These are phyloP conservation scores for Trametes cingulata DNA, from an alignment of 768 basidiomycete genomes.

Conservation along the genomic window DNA sequence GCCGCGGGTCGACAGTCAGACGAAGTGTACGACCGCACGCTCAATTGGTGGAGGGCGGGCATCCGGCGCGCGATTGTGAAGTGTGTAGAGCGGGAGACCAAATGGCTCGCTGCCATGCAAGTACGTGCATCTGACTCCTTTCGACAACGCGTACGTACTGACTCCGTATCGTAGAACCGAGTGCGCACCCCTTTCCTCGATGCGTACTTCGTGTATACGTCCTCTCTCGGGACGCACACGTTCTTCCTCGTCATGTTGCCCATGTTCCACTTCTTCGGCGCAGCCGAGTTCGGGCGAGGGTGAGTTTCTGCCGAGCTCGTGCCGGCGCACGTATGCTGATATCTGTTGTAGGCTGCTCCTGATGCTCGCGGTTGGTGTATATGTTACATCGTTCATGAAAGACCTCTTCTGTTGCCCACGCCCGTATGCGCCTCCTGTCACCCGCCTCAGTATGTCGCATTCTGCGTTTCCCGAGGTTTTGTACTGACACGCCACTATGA, in stretches of 20 bases:
- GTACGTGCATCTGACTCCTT: constrained; percentile 32
- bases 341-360: constrained; percentile 55
- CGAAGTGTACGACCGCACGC: constrained; percentile 63
- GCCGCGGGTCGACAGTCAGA: constrained; percentile 32
- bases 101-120: constrained; percentile 67
- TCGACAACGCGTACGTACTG: neutral
- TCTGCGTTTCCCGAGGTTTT: neutral
- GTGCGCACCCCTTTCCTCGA: constrained; percentile 72
- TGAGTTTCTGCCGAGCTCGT: constrained; percentile 38
- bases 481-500: neutral
- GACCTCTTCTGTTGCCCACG: constrained; percentile 89
- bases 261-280: constrained; percentile 86
- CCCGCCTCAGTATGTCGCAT: constrained; percentile 64
- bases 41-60: constrained; percentile 66
- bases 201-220: constrained; percentile 81
- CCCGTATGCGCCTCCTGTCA: constrained; percentile 88
- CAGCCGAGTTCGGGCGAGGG: constrained; percentile 70
- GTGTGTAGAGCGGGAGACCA: constrained; percentile 58
- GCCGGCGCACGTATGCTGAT: neutral
- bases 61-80: constrained; percentile 56
- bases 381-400: constrained; percentile 84
- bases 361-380: constrained; percentile 78
- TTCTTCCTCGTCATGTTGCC: constrained; percentile 94
- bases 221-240: constrained; percentile 79
- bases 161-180: constrained; percentile 40